Percentiles rank a stretch among this genome's conserved stretches.
phyloP scores from a whole-genome alignment of 164 flowering plant species.

The Protea cynaroides region DNA sequence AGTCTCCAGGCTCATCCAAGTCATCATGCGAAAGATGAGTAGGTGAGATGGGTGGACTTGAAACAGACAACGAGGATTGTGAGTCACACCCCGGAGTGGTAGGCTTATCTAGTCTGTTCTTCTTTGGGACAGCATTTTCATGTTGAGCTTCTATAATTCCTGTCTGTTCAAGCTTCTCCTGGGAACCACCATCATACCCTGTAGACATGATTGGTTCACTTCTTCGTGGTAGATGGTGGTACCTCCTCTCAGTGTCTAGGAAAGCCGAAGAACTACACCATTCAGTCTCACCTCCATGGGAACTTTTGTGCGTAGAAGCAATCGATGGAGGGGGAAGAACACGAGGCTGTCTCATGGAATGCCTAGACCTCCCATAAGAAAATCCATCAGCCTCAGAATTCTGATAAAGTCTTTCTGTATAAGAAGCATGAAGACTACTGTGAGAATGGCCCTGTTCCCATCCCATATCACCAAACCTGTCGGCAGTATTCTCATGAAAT shows the following conservation, averaged over 20 bases:
- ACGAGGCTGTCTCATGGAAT: slow-evolving; percentile 84
- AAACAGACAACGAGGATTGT: slow-evolving; percentile 84
- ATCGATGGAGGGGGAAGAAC: slow-evolving; percentile 90
- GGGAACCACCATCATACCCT: slow-evolving; percentile 26
- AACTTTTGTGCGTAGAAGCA: slow-evolving; percentile 42
- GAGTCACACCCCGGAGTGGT: slow-evolving; percentile 62
- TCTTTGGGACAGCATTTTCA: slow-evolving; percentile 24
- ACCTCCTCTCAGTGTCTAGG: slow-evolving; percentile 32
- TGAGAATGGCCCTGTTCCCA: slow-evolving; percentile 60
- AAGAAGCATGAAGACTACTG: slow-evolving; percentile 33
- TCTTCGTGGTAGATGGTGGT: slow-evolving; percentile 22
- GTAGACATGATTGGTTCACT: slow-evolving; percentile 33
- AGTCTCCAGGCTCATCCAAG: slow-evolving; percentile 64
- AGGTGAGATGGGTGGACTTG: slow-evolving; percentile 88
- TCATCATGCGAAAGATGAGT: slow-evolving; percentile 89
- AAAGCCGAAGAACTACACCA: slow-evolving; percentile 39
- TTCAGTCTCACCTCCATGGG: slow-evolving; percentile 39
- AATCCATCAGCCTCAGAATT: slow-evolving; percentile 57
- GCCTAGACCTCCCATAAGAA: slow-evolving; percentile 72
- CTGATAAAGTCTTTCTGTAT: slow-evolving; percentile 52
- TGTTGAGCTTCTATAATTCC: slow-evolving; percentile 26
- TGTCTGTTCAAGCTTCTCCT: slow-evolving; percentile 29
- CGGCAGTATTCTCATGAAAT: slow-evolving; percentile 42
- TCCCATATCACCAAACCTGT: slow-evolving; percentile 53
- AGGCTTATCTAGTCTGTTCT: slow-evolving; percentile 28